Evolutionary conservation across 306 rosid genomes (phyloP).

Genomic region (Hippophae tibetana): DNA sequence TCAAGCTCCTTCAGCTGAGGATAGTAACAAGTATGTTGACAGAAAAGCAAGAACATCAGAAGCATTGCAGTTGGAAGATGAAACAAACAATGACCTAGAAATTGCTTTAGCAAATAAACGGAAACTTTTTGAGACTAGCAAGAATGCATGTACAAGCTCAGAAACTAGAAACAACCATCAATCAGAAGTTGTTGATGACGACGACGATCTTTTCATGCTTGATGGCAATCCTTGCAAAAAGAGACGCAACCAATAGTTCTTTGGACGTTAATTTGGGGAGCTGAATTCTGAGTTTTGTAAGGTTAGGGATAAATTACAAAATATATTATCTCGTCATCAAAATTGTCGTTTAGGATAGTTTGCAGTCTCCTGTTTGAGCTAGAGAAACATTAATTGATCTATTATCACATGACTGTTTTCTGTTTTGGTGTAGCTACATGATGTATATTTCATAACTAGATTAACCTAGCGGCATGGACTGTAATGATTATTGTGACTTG

Average conservation of each 20-base stretch:
- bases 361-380: slow-evolving; percentile 29
- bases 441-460: slow-evolving; percentile 39
- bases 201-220: slow-evolving; percentile 63
- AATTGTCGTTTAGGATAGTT: slow-evolving; percentile 35
- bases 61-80: slow-evolving; percentile 25
- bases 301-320: slow-evolving; percentile 37
- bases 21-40: slow-evolving; percentile 35
- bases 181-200: slow-evolving; percentile 58
- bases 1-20: slow-evolving; percentile 45
- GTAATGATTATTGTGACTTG: slow-evolving; percentile 7
- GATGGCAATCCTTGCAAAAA: slow-evolving; percentile 48
- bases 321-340: slow-evolving; percentile 53
- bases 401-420: slow-evolving; percentile 6
- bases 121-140: slow-evolving; percentile 35
- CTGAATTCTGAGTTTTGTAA: slow-evolving; percentile 57
- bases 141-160: slow-evolving; percentile 16
- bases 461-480: slow-evolving; percentile 13
- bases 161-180: slow-evolving; percentile 30
- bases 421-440: slow-evolving; percentile 25
- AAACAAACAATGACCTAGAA: slow-evolving; percentile 30
- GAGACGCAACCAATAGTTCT: slow-evolving; percentile 46
- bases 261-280: slow-evolving; percentile 20
- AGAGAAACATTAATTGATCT: slow-evolving; percentile 18
- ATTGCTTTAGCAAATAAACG: slow-evolving; percentile 43
- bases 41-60: slow-evolving; percentile 53